phyloP scores from a whole-genome alignment of 192 early-diverging fungal genomes.

The Linnemannia schmuckeri region DNA sequence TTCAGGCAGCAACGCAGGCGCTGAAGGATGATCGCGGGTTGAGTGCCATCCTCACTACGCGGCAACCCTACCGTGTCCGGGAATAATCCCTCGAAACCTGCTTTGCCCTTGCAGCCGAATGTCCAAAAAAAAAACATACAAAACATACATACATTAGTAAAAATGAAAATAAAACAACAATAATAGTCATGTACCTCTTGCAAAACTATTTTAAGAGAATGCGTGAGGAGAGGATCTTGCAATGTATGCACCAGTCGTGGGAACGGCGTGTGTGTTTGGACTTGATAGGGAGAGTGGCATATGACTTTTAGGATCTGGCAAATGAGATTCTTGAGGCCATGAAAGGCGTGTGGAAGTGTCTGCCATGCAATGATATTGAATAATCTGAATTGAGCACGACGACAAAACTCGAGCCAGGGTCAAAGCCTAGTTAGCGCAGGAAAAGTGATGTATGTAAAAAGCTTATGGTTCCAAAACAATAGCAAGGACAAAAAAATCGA shows the following conservation, averaged over 20 bases:
- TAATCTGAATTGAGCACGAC: no score
- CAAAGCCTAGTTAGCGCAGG: background rate
- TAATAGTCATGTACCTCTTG: background rate
- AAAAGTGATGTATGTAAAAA: background rate
- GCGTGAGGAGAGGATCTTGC: no score
- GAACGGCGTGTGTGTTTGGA: no score
- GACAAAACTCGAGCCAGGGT: background rate
- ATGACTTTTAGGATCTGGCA: no score
- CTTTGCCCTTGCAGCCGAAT: background rate
- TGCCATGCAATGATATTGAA: no score
- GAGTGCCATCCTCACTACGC: slow-evolving; percentile 32
- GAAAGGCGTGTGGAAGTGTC: no score
- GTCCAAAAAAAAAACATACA: background rate
- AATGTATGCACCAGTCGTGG: no score
- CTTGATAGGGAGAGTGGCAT: no score
- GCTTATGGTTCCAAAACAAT: background rate
- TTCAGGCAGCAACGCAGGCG: slow-evolving; percentile 48
- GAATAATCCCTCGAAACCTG: background rate
- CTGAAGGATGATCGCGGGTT: slow-evolving; percentile 45
- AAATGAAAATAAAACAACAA: background rate
- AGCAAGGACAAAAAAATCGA: background rate
- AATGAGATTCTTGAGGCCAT: no score
- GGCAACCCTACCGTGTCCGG: slow-evolving; percentile 20
- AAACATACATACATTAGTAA: background rate
- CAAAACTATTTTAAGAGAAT: background rate